Base-by-base conservation (phyloP, 2,329 filamentous ascomycete species). In the Penicillium brasilianum region DNA sequence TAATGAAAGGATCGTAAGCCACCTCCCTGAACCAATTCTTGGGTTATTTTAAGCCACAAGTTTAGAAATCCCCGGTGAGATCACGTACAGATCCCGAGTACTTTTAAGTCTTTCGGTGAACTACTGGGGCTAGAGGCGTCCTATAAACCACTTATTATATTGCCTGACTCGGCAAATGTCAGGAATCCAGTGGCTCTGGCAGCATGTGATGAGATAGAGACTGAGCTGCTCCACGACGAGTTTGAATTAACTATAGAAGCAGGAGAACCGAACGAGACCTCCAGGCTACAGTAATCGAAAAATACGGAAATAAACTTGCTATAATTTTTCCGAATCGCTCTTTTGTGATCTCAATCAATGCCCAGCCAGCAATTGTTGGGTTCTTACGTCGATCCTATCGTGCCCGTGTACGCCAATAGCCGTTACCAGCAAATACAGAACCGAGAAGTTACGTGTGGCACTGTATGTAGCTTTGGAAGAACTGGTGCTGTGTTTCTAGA, bases 381-480 rank as follows among this genome's bases (percentile, higher is more conserved):
- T n/a, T 11, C n/a, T 49, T 9, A 18, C 28, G 16, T 36, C 22
- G 30, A 52, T 36, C n/a, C n/a, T 36, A 18, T 14, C 18, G 20
- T 16, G 18, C 16, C 18, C 43, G 16, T 13, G 30, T 22, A 16
- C 50, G 50, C 32, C 20, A 52, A 22, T 20, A 20, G 20, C 30
- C 50, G 30, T 32, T 52, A n/a, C 50, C 50, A 20, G 50, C 50
- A 52, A 52, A 52, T 20, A 52, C 50, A 14, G 4, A 28, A 25
- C 50, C 50, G 16, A 52, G 50, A 25, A 22, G 9, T n/a, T 52
- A 52, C 5, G 32, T 36, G 20, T 52, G 11, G 28, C 16, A 4
- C 11, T 37, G 16, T 22, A 52, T 37, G 22, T 30, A 49, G 16
- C 22, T 30, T 32, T 30, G 46, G 11, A 30, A n/a, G 16, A 30